These are phyloP conservation scores for Metarhizium humberi DNA, from an alignment of 2,329 filamentous ascomycete genomes.

Conservation along the genomic window DNA sequence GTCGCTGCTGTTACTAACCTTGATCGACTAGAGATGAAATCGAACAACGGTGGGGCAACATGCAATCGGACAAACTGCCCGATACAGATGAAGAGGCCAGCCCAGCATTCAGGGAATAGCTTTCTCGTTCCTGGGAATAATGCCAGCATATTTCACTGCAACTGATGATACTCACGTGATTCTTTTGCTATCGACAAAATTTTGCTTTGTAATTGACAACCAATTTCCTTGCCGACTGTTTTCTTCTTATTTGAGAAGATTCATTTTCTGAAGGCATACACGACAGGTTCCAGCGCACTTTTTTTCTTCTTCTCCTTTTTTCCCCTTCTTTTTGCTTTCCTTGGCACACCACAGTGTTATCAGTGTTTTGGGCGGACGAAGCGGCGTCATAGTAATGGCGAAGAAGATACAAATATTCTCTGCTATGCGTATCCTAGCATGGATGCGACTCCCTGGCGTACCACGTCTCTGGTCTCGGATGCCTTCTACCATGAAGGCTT, in stretches of 20 bases:
- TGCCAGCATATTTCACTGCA: not conserved
- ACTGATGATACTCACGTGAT: not conserved
- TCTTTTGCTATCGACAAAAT: not conserved
- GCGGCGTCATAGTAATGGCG: too few relatives aligned
- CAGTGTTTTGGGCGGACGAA: too few relatives aligned
- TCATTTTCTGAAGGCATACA: too few relatives aligned
- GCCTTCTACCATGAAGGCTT: not conserved
- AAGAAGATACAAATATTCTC: not conserved
- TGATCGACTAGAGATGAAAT: slow-evolving; percentile 23
- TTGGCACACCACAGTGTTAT: too few relatives aligned
- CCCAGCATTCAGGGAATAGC: slow-evolving; percentile 15
- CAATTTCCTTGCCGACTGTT: not conserved
- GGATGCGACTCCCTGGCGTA: not conserved
- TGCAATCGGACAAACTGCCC: slow-evolving; percentile 24
- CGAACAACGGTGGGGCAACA: slow-evolving; percentile 23
- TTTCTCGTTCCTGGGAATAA: slow-evolving; percentile 9
- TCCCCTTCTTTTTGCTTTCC: too few relatives aligned
- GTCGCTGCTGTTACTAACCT: slow-evolving; percentile 9
- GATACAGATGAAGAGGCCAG: slow-evolving; percentile 17
- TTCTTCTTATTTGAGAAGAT: too few relatives aligned
- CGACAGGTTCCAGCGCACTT: too few relatives aligned
- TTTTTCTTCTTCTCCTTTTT: too few relatives aligned
- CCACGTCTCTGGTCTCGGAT: not conserved
- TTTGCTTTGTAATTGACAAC: not conserved
- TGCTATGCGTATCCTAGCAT: not conserved